These are phyloP conservation scores for Cercophora sp. DNA, from an alignment of 495 filamentous ascomycete species.

Conservation along the genomic window DNA sequence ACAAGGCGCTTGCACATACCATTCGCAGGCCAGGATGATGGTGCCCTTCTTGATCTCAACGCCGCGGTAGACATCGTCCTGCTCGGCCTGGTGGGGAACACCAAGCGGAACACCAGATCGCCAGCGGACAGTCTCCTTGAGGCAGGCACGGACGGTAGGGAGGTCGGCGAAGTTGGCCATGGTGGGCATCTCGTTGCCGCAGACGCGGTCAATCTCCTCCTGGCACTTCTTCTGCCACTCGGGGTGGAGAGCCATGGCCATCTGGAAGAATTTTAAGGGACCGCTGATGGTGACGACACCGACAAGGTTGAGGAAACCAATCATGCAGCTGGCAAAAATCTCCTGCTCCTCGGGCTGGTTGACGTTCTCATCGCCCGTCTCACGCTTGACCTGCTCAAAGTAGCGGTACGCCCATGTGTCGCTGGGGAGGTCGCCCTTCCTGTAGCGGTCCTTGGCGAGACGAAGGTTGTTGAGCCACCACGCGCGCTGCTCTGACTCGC, in stretches of 20 bases:
- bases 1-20: constrained; percentile 27
- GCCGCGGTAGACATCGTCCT: constrained; percentile 46
- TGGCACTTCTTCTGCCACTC: constrained; percentile 49
- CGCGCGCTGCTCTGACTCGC: constrained; percentile 36
- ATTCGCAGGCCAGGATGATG: constrained; percentile 53
- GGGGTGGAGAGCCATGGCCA: constrained; percentile 46
- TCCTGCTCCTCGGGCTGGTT: constrained; percentile 39
- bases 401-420: constrained; percentile 46
- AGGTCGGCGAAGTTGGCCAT: constrained; percentile 44
- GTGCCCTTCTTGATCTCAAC: constrained; percentile 49
- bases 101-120: constrained; percentile 49
- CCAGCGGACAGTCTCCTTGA: constrained; percentile 62
- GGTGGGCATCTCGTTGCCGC: constrained; percentile 47
- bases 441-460: constrained; percentile 37
- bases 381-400: constrained; percentile 37
- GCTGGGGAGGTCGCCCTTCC: constrained; percentile 32
- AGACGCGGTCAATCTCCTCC: constrained; percentile 58
- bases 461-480: constrained; percentile 45
- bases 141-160: constrained; percentile 51
- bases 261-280: constrained; percentile 45
- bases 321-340: constrained; percentile 46
- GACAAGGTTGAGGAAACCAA: constrained; percentile 45
- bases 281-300: constrained; percentile 47
- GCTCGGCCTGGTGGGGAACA: constrained; percentile 52
- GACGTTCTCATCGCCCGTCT: constrained; percentile 30